Base-by-base conservation (phyloP, 768 basidiomycete genomes). In the Naganishia kalamii region DNA sequence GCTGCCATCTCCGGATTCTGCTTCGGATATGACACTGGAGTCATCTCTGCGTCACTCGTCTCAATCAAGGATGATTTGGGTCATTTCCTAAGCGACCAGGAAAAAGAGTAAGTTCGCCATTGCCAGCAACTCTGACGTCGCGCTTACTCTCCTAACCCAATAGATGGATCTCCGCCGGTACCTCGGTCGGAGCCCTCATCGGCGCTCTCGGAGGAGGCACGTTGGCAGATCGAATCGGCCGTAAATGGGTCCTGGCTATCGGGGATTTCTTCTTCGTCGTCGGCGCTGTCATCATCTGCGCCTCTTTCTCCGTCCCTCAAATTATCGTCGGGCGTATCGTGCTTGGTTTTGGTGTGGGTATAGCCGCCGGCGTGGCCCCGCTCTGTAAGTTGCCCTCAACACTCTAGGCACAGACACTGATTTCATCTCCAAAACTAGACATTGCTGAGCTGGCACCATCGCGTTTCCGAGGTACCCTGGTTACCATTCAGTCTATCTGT, bases 11-110 rank as follows among this genome's bases (percentile, higher is more conserved):
- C 70, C 4, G 72, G 72, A n/a, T 70, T 73, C 63, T 70, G 69
- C 40, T 73, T 73, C 50, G 72, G 72, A 15, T 73, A 67, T 48
- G 72, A 73, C 62, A 73, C 72, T 23, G 72, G 72, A 27, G 70
- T 73, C 63, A 70, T 73, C 37, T 68, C 67, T 1, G 70, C 70
- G 11, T 60, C 70, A 35, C 50, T 73, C 13, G 69, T 70, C 1
- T 67, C 65, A 0, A 73, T 73, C 65, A 48, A 67, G 32, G 64
- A 67, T 17, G 72, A 73, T 51, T 61, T 73, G n/a, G 72, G 72
- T 4, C 70, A 71, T 41, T 44, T 48, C 23, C 57, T 73, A 32
- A 41, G 52, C 19, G 60, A 73, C 46, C 47, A 37, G 48, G 70
- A 73, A 46, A 71, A 71, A 50, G 72, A 73, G 59, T 60, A 60